Evolutionary conservation across 345 rosid species (phyloP).

Genomic region (Abelmoschus esculentus): DNA sequence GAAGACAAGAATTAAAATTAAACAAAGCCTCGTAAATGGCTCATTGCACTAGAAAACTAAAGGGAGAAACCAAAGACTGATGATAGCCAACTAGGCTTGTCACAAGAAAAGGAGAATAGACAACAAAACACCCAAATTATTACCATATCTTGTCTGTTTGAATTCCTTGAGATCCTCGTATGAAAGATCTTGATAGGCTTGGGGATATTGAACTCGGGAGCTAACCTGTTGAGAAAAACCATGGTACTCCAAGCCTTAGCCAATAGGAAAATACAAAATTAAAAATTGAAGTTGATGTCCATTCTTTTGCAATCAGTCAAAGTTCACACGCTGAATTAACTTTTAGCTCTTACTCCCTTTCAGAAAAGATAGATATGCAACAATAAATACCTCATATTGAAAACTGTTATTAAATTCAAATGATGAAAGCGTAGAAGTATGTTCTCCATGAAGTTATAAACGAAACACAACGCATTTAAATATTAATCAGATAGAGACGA

Average conservation of each 20-base stretch:
- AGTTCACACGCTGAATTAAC: background rate
- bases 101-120: background rate
- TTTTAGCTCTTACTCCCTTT: background rate
- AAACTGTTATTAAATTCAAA: background rate
- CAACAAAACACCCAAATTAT: conserved; percentile 6
- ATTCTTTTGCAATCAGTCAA: background rate
- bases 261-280: background rate
- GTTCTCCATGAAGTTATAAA: background rate
- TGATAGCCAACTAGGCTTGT: background rate
- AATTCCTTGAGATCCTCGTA: conserved; percentile 94
- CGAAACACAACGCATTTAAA: background rate
- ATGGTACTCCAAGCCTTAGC: conserved; percentile 4
- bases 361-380: background rate
- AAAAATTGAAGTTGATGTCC: background rate
- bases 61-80: background rate
- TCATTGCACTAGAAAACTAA: background rate
- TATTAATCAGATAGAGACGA: background rate
- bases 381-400: background rate
- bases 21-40: background rate
- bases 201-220: conserved; percentile 89
- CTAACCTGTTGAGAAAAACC: conserved; percentile 55
- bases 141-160: conserved; percentile 98
- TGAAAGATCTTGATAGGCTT: conserved; percentile 82
- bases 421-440: background rate
- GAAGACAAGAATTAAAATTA: background rate